These are phyloP conservation scores for Raphanus raphanistrum DNA, from an alignment of 345 rosid genomes.

Conservation along the genomic window DNA sequence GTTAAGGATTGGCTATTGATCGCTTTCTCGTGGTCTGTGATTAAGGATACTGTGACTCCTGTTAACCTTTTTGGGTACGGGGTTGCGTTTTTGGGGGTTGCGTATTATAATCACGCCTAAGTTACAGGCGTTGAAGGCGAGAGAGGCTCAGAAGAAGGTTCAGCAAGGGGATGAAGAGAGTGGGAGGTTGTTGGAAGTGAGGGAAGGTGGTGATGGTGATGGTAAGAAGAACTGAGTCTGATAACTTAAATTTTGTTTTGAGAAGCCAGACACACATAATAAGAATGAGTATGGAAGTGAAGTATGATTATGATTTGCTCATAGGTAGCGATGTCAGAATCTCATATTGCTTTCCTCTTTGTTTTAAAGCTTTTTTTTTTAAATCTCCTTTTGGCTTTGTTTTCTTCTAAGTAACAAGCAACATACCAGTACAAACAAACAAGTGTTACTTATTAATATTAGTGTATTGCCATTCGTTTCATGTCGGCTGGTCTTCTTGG, in stretches of 20 bases:
- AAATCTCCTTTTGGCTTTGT: too few species aligned
- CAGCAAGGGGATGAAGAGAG: slow-evolving; percentile 75
- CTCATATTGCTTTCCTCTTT: too few species aligned
- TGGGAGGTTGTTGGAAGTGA: slow-evolving; percentile 69
- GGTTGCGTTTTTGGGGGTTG: slow-evolving; percentile 88
- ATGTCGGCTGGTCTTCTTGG: too few species aligned
- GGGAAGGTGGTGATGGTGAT: slow-evolving; percentile 63
- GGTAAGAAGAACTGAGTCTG: slow-evolving; percentile 73
- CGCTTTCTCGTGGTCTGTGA: slow-evolving; percentile 96
- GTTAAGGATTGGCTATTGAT: slow-evolving; percentile 95
- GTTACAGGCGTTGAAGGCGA: slow-evolving; percentile 84
- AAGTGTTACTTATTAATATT: too few species aligned
- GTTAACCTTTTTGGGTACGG: slow-evolving; percentile 83
- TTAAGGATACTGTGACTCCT: slow-evolving; percentile 93
- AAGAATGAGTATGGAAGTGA: too few species aligned
- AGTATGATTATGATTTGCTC: too few species aligned
- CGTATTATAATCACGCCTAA: slow-evolving; percentile 86
- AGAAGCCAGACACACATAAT: too few species aligned
- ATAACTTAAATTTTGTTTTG: not conserved
- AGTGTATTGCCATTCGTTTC: too few species aligned
- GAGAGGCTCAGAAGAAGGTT: slow-evolving; percentile 82
- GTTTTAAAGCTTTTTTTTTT: too few species aligned
- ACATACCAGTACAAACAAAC: too few species aligned
- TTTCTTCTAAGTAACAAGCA: too few species aligned
- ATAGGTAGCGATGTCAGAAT: too few species aligned